Evolutionary conservation across 139 green algal species (phyloP).

Genomic region (Chlorokybus atmophyticus): DNA sequence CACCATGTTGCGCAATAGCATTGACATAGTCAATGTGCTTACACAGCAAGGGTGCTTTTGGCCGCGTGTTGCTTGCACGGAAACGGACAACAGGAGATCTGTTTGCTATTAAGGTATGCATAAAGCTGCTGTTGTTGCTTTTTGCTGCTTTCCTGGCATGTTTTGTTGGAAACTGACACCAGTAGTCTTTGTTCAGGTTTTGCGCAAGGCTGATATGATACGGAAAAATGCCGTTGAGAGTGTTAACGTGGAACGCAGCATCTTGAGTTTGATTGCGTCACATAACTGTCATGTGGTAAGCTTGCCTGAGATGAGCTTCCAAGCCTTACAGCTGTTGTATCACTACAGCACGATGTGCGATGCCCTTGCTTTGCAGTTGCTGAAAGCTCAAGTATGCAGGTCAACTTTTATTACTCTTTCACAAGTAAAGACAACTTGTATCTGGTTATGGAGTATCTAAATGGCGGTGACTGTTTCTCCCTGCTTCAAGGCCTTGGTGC

Average conservation of each 20-base stretch:
- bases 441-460: constrained; percentile 95
- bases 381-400: too few species aligned
- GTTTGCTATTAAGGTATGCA: constrained; percentile 70
- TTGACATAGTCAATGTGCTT: too few species aligned
- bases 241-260: constrained; percentile 84
- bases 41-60: constrained; percentile 64
- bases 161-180: too few species aligned
- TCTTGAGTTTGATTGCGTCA: constrained; percentile 44
- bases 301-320: too few species aligned
- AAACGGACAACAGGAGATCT: constrained; percentile 67
- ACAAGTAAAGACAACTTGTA: constrained; percentile 80
- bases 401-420: constrained; percentile 88
- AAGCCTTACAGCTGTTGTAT: too few species aligned
- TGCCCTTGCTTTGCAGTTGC: too few species aligned
- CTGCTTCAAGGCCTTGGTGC: constrained; percentile 62
- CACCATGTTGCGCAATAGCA: too few species aligned
- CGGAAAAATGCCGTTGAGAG: constrained; percentile 89
- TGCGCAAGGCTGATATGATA: constrained; percentile 84
- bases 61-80: constrained; percentile 77
- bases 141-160: too few species aligned
- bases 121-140: too few species aligned
- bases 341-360: too few species aligned
- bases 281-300: constrained; percentile 37
- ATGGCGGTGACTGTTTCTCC: constrained; percentile 68
- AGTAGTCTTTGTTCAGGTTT: too few species aligned